Evolutionary conservation across 306 rosid genomes (phyloP), one percentile per base, ranked within the genome.

Genomic region (Alnus rubra): DNA sequence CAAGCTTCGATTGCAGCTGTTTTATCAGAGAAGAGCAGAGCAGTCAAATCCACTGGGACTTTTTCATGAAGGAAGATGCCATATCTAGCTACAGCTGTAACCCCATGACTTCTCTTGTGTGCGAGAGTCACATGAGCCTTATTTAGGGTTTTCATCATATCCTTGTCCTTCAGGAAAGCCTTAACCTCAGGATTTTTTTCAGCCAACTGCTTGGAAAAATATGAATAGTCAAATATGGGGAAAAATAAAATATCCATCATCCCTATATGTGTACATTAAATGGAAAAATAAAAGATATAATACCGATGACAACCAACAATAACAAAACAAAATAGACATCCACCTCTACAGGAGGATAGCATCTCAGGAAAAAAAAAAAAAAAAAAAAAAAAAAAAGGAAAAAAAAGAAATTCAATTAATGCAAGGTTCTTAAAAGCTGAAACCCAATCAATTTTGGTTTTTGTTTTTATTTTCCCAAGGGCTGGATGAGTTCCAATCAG

Each of bases 61-160:
- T 75, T 51, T 64, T 88, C 78, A 81, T 92, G 79, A 19, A 84
- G 85, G 73, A 88, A 90, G 71, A 84, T 49, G 56, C 94, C 96
- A 51, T 91, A 95, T 71, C 87, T 87, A 7, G 98, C 98, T 30
- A 95, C 90, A 0, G 92, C 97, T 69, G 88, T 91, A 58, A 95
- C 84, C 47, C 98, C 98, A 73, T 95, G 98, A 69, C 98, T 87
- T 90, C 92, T 87, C 92, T 91, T 92, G 86, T 95, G 98, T 69
- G 98, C 98, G 69, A 95, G 98, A 70, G 98, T 95, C 80, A 95
- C 87, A 75, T 92, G 98, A 79, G 90, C 97, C 69, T 65, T 73
- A 37, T 42, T 73, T 49, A 88, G 86, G 67, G 71, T 85, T 33
- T 63, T 73, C 81, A 87, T 90, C 72, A 89, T 49, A 72, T 75